Evolutionary conservation across 164 flowering plant genomes (phyloP).

Genomic region (Vitis labrusca): DNA sequence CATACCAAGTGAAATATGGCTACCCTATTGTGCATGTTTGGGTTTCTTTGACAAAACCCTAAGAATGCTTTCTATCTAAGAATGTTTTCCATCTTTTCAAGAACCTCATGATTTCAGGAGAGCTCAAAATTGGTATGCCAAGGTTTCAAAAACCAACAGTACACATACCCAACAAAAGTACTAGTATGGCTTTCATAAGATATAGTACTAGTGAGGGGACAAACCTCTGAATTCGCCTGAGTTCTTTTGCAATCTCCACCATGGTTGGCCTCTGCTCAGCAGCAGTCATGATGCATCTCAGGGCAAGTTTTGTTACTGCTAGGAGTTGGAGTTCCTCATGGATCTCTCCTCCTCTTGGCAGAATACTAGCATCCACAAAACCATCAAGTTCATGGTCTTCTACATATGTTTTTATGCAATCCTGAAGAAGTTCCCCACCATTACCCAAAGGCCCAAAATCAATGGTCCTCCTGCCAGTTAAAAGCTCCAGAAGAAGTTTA

Average conservation of each 20-base stretch:
- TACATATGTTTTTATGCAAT: background rate
- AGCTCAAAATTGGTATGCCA: no score
- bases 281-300: background rate
- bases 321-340: background rate
- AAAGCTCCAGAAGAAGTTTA: background rate
- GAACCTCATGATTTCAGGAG: no score
- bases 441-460: background rate
- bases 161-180: no score
- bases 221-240: background rate
- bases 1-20: no score
- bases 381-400: background rate
- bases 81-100: no score
- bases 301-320: background rate
- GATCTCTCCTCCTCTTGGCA: background rate
- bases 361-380: background rate
- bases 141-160: no score
- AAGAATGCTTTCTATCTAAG: no score
- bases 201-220: no score
- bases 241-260: background rate
- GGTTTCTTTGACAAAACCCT: no score
- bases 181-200: no score
- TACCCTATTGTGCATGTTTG: no score
- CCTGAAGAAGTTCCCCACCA: background rate
- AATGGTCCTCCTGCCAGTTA: background rate
- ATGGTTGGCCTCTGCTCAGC: background rate